Evolutionary conservation across 2,329 filamentous ascomycete species (phyloP), one percentile per base, ranked within the genome.

Genomic region (Botrytis byssoidea): DNA sequence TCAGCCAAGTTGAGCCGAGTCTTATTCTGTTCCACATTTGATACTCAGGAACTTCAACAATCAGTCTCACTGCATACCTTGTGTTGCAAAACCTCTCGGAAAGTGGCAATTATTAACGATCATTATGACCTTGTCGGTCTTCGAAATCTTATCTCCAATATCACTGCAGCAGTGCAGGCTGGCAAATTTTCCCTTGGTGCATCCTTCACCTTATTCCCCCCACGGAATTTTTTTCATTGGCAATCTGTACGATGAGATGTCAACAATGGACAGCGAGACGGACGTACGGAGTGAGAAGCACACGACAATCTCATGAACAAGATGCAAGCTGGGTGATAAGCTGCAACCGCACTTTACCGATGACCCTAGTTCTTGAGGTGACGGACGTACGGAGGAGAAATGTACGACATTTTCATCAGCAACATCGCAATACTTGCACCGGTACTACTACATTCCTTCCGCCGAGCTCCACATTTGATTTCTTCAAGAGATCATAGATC

Each of bases 11-110:
- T 57, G 65, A 55, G 65, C 65, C 65, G 48, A 57, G 48, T 14
- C 32, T 16, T 18, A 55, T 68, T 12, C 7, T 55, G 35, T 68
- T 68, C 65, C 65, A 42, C 46, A 68, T 29, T 55, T 55, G 25
- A 68, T 35, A 68, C 48, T 37, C 48, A 57, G 42, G 48, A 68
- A 29, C 35, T 32, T 68, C 35, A 68, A 57, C 40, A n/a, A 32
- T 22, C 35, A 68, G 35, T 68, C 66, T 68, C 48, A 68, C 66
- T 68, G 66, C 48, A 68, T 68, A 42, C n/a, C 55, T 57, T 57
- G 66, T 42, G 35, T 12, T 57, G 48, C 35, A 6, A 57, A 20
- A 18, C 35, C 48, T 25, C 14, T 57, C 35, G 14, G 6, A 42
- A 57, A 57, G 14, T 68, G 66, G 48, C 35, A 57, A 68, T 14